These are phyloP conservation scores for Penicillium thymicola DNA, from an alignment of 2,329 filamentous ascomycete genomes.

Conservation along the genomic window DNA sequence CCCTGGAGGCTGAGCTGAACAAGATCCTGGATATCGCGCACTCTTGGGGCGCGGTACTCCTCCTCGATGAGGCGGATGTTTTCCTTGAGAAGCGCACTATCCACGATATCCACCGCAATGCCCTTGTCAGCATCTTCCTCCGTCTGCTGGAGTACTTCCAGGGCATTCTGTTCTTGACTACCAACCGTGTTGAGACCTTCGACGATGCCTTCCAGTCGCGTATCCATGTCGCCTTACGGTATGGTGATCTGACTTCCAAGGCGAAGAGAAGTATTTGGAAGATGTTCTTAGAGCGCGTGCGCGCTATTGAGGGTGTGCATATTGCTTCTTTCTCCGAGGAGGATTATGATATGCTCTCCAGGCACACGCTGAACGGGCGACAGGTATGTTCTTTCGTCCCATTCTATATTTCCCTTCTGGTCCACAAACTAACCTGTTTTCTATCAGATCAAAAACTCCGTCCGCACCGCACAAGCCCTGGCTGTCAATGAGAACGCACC, in stretches of 20 bases:
- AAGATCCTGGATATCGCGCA: constrained; percentile 84
- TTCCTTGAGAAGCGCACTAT: constrained; percentile 80
- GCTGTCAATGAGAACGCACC: constrained; percentile 70
- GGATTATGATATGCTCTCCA: constrained; percentile 64
- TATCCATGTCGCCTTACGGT: constrained; percentile 80
- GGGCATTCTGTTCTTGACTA: constrained; percentile 84
- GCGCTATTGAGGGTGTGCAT: constrained; percentile 60
- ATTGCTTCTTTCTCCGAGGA: constrained; percentile 50
- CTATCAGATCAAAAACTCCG: constrained; percentile 78
- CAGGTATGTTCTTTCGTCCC: constrained; percentile 48
- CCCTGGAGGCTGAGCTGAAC: constrained; percentile 72
- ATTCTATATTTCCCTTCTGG: neutral
- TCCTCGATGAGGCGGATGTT: constrained; percentile 82
- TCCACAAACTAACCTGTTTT: neutral
- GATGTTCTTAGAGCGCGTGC: constrained; percentile 74
- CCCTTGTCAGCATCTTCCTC: constrained; percentile 81
- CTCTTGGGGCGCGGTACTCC: constrained; percentile 77
- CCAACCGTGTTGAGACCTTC: constrained; percentile 81
- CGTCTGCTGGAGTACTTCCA: constrained; percentile 88
- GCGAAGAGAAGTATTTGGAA: constrained; percentile 79
- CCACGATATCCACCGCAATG: constrained; percentile 80
- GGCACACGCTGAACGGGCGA: constrained; percentile 66
- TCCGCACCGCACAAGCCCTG: constrained; percentile 77
- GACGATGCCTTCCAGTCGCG: constrained; percentile 87
- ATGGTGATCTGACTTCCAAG: constrained; percentile 68